phyloP scores from a whole-genome alignment of 345 rosid species.

The Bruguiera parviflora region DNA sequence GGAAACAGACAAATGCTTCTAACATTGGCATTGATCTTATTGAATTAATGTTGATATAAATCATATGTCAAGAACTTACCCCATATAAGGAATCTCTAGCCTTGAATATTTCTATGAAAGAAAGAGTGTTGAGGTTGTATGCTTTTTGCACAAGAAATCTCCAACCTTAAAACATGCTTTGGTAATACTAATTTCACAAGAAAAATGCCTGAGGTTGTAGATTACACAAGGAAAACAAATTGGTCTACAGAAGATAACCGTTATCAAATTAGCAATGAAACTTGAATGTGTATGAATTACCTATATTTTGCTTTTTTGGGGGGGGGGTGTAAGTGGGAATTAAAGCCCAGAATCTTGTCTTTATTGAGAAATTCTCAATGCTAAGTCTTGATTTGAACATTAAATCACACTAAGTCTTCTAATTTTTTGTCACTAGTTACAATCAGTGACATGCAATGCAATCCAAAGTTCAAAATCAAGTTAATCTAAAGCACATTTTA shows the following conservation, averaged over 20 bases:
- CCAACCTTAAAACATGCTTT: too few species aligned
- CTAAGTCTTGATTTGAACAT: neutral
- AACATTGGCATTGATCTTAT: neutral
- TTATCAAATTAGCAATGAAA: too few species aligned
- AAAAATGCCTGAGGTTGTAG: neutral
- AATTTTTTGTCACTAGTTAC: neutral
- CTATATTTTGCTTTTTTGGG: neutral
- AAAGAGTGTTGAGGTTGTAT: slow-evolving; percentile 91
- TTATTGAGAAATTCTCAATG: neutral
- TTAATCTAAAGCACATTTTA: neutral
- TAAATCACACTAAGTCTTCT: neutral
- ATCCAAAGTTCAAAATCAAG: neutral
- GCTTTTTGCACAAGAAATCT: neutral
- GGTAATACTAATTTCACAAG: neutral
- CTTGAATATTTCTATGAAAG: slow-evolving; percentile 75
- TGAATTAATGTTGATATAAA: neutral
- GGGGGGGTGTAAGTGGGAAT: too few species aligned
- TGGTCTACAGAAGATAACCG: too few species aligned
- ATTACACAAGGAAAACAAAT: neutral
- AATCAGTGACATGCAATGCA: neutral
- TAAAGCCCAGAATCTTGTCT: too few species aligned
- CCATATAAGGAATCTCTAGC: slow-evolving; percentile 93
- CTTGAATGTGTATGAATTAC: too few species aligned
- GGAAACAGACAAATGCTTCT: too few species aligned
- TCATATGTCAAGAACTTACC: slow-evolving; percentile 41